phyloP scores from a whole-genome alignment of 2,329 filamentous ascomycete genomes.

The Trichoderma atrobrunneum region DNA sequence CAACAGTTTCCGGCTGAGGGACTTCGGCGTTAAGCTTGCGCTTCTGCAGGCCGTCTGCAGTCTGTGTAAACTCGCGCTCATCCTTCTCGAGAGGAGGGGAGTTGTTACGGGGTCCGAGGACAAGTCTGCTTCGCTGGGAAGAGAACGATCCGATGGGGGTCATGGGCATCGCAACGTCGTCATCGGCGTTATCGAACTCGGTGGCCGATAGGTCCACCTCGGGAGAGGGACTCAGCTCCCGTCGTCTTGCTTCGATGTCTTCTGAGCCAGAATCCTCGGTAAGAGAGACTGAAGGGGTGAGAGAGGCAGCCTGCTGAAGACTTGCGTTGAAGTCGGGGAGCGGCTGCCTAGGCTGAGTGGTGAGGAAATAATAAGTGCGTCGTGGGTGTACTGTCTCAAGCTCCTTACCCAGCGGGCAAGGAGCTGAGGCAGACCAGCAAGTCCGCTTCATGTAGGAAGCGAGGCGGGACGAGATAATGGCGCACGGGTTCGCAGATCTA shows the following conservation, averaged over 20 bases:
- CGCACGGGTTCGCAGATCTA: slow-evolving; percentile 93
- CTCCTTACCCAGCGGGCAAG: slow-evolving; percentile 89
- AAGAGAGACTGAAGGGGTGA: slow-evolving; percentile 78
- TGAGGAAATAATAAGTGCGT: slow-evolving; percentile 94
- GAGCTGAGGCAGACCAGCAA: slow-evolving; percentile 71
- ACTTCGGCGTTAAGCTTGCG: slow-evolving; percentile 53
- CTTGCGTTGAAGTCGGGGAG: slow-evolving; percentile 55
- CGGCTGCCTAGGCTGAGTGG: slow-evolving; percentile 78
- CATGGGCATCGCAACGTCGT: slow-evolving; percentile 56
- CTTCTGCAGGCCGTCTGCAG: slow-evolving; percentile 77
- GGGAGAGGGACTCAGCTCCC: slow-evolving; percentile 81
- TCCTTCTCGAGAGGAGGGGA: slow-evolving; percentile 90
- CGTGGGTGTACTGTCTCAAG: slow-evolving; percentile 88
- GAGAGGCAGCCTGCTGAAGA: slow-evolving; percentile 47
- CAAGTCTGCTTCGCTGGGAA: slow-evolving; percentile 40
- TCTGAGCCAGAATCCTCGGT: slow-evolving; percentile 57
- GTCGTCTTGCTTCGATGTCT: slow-evolving; percentile 66
- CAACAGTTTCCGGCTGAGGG: slow-evolving; percentile 29
- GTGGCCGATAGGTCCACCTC: slow-evolving; percentile 88
- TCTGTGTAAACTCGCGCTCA: slow-evolving; percentile 95
- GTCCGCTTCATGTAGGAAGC: slow-evolving; percentile 85
- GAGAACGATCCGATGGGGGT: slow-evolving; percentile 65
- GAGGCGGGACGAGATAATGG: slow-evolving; percentile 90
- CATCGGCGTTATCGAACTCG: slow-evolving; percentile 74
- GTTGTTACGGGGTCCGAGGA: slow-evolving; percentile 57